A percentile compares a stretch with the other conserved stretches of the same genome.
phyloP scores from a whole-genome alignment of 306 rosid genomes.

The Casuarina glauca region DNA sequence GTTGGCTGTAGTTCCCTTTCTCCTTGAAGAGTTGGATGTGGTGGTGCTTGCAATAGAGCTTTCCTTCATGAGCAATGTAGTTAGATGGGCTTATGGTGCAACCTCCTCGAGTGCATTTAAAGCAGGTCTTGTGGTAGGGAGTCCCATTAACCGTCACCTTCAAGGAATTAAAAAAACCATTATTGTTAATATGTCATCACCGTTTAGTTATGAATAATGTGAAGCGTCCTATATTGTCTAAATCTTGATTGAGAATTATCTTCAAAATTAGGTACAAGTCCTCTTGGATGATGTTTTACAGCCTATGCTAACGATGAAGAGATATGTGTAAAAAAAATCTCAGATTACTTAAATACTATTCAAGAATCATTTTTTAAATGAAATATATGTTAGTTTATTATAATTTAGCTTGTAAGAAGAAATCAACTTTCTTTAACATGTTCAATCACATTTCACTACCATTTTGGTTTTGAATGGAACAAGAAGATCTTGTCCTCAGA shows the following conservation, averaged over 20 bases:
- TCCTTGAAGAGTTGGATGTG: conserved; percentile 83
- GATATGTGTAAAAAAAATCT: too few species aligned
- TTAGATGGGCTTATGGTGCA: conserved; percentile 70
- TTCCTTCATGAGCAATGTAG: conserved; percentile 71
- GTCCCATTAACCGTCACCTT: conserved; percentile 62
- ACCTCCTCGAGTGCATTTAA: conserved; percentile 79
- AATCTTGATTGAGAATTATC: too few species aligned
- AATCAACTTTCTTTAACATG: too few species aligned
- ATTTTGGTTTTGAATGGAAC: neutral
- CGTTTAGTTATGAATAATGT: too few species aligned
- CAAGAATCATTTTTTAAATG: too few species aligned
- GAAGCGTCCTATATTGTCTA: too few species aligned
- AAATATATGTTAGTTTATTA: too few species aligned
- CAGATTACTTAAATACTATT: too few species aligned
- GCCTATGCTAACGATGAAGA: too few species aligned
- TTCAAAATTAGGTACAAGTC: too few species aligned
- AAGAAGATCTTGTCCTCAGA: neutral
- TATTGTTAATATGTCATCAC: neutral
- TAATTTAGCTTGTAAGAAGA: too few species aligned
- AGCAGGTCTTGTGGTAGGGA: conserved; percentile 67
- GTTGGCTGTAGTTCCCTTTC: conserved; percentile 78
- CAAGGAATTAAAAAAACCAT: neutral
- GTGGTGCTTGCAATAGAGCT: conserved; percentile 80
- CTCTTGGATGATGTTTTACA: too few species aligned
- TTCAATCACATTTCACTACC: neutral